Percentiles rank a stretch among this genome's conserved stretches.
Evolutionary conservation across 225 moss, liverwort and hornwort species (phyloP).

Genomic region (Physcomitrellopsis africana): DNA sequence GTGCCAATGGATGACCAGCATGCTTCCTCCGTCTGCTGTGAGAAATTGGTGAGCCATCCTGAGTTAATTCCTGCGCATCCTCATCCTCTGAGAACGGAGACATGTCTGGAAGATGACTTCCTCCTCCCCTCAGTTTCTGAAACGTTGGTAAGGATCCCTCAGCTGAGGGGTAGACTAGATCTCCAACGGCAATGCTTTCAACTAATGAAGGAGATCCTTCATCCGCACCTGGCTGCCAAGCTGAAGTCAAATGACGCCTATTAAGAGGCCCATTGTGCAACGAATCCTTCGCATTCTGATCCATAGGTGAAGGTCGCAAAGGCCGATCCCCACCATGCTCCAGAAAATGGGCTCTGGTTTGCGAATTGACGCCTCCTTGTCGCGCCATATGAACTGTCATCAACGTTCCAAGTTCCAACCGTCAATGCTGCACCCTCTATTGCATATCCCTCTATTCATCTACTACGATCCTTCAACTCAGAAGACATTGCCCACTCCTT

Average conservation of each 20-base stretch:
- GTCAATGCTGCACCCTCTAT: conserved; percentile 15
- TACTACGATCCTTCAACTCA: conserved; percentile 12
- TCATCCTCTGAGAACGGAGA: conserved; percentile 77
- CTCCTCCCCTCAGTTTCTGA: conserved; percentile 60
- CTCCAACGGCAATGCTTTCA: conserved; percentile 64
- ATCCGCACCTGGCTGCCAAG: conserved; percentile 69
- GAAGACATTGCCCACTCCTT: not conserved
- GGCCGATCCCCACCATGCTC: conserved; percentile 53
- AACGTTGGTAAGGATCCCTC: conserved; percentile 53
- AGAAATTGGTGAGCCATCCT: conserved; percentile 59
- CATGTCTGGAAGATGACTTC: conserved; percentile 52
- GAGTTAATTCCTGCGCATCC: conserved; percentile 52
- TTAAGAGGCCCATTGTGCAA: conserved; percentile 60
- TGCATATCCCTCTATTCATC: conserved; percentile 11
- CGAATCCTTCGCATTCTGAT: conserved; percentile 60
- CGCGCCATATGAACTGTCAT: conserved; percentile 46
- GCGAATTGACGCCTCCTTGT: conserved; percentile 43
- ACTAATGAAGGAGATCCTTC: conserved; percentile 77
- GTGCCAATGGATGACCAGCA: conserved; percentile 51
- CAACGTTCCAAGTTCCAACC: conserved; percentile 21
- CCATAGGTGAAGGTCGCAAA: conserved; percentile 55
- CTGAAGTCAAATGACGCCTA: conserved; percentile 50
- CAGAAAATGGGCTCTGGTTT: conserved; percentile 38
- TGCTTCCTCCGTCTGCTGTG: conserved; percentile 56
- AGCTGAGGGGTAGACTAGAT: conserved; percentile 44